These are phyloP conservation scores for Bisporella sp. DNA, from an alignment of 2,329 filamentous ascomycete species.

Conservation along the genomic window DNA sequence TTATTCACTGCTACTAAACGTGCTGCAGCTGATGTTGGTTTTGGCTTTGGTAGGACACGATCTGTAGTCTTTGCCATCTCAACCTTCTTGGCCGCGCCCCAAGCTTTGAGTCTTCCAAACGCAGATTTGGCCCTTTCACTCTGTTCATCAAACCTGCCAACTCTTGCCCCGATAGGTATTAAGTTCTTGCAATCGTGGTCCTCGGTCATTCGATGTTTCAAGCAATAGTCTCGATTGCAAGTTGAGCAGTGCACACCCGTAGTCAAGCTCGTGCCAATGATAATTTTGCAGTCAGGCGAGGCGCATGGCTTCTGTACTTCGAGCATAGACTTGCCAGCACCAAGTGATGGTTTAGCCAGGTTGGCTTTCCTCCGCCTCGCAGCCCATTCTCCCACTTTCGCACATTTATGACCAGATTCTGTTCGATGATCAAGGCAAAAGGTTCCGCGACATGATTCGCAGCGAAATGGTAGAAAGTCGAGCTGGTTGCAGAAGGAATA, in stretches of 20 bases:
- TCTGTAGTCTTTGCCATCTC: conserved; percentile 20
- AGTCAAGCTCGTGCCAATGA: conserved; percentile 59
- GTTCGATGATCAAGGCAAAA: conserved; percentile 93
- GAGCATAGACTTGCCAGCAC: conserved; percentile 44
- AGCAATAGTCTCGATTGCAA: conserved; percentile 69
- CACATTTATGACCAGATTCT: conserved; percentile 71
- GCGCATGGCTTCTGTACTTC: conserved; percentile 64
- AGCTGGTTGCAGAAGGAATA: conserved; percentile 87
- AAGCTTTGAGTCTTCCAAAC: conserved; percentile 69
- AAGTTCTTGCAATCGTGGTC: conserved; percentile 83
- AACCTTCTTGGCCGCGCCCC: conserved; percentile 70
- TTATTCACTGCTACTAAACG: conserved; percentile 64
- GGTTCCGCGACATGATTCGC: conserved; percentile 77
- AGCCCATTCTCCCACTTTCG: conserved; percentile 55
- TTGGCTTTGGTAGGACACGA: conserved; percentile 53
- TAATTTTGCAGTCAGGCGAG: conserved; percentile 58
- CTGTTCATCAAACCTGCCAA: conserved; percentile 37
- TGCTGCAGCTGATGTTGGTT: conserved; percentile 55
- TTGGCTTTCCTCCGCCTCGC: conserved; percentile 47
- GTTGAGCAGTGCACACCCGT: conserved; percentile 64
- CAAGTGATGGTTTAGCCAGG: conserved; percentile 45
- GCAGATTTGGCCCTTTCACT: conserved; percentile 65
- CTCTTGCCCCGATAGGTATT: conserved; percentile 47
- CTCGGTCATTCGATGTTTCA: conserved; percentile 69
- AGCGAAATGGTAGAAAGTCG: conserved; percentile 92